These are phyloP conservation scores for Spizellomyces punctatus DNA, from an alignment of 192 early-diverging fungal genomes.

Conservation along the genomic window DNA sequence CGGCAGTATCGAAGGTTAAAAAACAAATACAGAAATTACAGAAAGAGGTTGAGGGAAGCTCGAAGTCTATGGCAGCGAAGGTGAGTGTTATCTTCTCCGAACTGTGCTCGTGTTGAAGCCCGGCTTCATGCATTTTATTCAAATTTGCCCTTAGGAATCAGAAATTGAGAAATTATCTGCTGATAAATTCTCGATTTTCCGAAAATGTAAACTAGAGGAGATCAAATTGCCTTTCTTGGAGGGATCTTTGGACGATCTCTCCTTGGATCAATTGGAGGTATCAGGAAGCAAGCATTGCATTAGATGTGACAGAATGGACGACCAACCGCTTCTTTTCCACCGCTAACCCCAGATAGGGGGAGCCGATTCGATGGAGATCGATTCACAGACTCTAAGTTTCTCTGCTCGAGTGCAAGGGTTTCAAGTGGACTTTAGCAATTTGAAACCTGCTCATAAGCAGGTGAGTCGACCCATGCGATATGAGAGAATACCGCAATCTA, in stretches of 20 bases:
- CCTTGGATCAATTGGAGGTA: conserved; percentile 46
- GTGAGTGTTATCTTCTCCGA: conserved; percentile 6
- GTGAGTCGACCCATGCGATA: conserved; percentile 26
- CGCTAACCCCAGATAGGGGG: neutral
- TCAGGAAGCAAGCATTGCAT: neutral
- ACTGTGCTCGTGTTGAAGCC: too few relatives aligned
- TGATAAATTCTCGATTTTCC: conserved; percentile 78
- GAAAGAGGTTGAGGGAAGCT: conserved; percentile 68
- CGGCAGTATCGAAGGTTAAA: conserved; percentile 57
- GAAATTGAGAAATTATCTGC: conserved; percentile 78
- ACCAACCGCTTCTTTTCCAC: conserved; percentile 13
- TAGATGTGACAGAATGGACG: neutral
- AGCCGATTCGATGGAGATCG: conserved; percentile 37
- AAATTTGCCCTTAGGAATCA: conserved; percentile 46
- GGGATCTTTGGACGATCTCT: conserved; percentile 70
- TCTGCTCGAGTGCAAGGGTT: conserved; percentile 44
- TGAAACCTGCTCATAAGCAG: conserved; percentile 55
- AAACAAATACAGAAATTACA: conserved; percentile 58
- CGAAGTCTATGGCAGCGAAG: conserved; percentile 56
- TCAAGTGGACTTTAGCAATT: conserved; percentile 59
- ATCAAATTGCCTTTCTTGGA: conserved; percentile 84
- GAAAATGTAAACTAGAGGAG: conserved; percentile 91
- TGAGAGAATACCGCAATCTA: neutral
- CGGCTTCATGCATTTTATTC: conserved; percentile 9
- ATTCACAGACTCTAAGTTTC: conserved; percentile 18